Evolutionary conservation across 352 stramenopile species (phyloP).

Genomic region (Pythium volutum): DNA sequence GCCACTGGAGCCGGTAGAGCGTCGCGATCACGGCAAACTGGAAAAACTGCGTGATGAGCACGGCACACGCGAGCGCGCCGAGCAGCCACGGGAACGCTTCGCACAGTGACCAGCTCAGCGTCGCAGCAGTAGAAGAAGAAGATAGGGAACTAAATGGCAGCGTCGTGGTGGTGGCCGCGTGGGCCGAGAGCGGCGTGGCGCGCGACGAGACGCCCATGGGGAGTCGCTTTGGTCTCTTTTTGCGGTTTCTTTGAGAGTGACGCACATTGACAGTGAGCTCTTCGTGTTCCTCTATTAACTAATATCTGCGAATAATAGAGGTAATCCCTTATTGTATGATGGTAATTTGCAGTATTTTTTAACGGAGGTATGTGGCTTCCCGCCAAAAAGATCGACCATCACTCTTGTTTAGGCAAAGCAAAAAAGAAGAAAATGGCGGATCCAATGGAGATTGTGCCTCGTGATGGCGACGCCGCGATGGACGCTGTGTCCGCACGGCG

Average conservation of each 20-base stretch:
- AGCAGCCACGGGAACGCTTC: conserved; percentile 28
- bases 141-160: background rate
- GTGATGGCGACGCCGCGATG: background rate
- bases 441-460: background rate
- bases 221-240: background rate
- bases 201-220: background rate
- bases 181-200: background rate
- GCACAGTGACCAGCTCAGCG: conserved; percentile 20
- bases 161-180: background rate
- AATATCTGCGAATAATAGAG: background rate
- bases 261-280: no score
- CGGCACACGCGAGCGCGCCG: conserved; percentile 36
- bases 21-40: conserved; percentile 56
- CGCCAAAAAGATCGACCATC: background rate
- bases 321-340: background rate
- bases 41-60: conserved; percentile 70
- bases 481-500: background rate
- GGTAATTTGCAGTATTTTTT: background rate
- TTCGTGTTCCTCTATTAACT: no score
- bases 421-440: background rate
- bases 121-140: background rate
- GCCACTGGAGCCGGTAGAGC: conserved; percentile 48
- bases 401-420: conserved; percentile 2
- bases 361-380: background rate
- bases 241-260: no score